These are phyloP conservation scores for Aphanoascus verrucosus DNA, from an alignment of 2,329 filamentous ascomycete species.

Conservation along the genomic window DNA sequence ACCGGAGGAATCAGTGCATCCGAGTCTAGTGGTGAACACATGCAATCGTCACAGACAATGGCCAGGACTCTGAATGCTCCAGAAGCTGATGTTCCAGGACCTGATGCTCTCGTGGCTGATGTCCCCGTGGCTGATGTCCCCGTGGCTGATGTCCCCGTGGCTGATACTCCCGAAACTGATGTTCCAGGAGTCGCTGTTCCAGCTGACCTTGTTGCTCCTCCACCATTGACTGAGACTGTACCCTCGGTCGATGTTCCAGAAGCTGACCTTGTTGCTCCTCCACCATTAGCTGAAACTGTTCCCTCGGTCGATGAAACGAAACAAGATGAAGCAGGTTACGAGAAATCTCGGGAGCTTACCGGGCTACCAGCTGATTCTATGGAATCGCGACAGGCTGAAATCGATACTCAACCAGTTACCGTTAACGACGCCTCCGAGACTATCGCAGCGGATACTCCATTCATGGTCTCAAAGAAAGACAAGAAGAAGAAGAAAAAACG, in stretches of 20 bases:
- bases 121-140: no score
- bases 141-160: slow-evolving; percentile 8
- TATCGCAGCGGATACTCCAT: background rate
- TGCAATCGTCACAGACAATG: background rate
- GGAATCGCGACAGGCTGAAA: background rate
- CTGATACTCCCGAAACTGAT: no score
- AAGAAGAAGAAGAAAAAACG: slow-evolving; percentile 19
- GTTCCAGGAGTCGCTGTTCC: no score
- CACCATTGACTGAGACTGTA: background rate
- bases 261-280: background rate
- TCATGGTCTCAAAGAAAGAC: slow-evolving; percentile 21
- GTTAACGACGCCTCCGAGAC: background rate
- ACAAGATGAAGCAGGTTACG: background rate
- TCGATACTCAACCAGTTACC: background rate
- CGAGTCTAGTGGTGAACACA: background rate
- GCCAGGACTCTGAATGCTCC: background rate
- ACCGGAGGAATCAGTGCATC: no score
- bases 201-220: background rate
- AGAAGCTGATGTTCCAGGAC: background rate
- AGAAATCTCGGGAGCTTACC: background rate
- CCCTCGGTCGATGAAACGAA: slow-evolving; percentile 11
- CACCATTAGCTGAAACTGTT: background rate
- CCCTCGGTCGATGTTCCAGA: slow-evolving; percentile 12
- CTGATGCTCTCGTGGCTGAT: background rate
- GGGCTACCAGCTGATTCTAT: background rate